Base-by-base conservation (phyloP, 2,329 filamentous ascomycete genomes). In the Phaeoacremonium minimum region DNA sequence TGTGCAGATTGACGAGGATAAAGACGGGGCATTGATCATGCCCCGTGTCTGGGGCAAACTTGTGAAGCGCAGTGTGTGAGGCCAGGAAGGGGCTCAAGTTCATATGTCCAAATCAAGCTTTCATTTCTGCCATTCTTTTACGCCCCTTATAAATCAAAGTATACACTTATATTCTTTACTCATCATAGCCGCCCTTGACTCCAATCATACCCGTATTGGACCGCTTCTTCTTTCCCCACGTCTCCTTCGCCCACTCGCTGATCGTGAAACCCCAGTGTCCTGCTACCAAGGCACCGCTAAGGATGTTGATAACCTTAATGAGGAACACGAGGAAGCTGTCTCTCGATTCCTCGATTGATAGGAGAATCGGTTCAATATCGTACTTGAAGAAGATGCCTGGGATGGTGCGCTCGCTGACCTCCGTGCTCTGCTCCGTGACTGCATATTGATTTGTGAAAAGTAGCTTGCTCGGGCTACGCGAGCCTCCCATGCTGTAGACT, bases 301-400 rank as follows among this genome's bases (percentile, higher is more conserved):
- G 73, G 14, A 97, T 85, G 61, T 98, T 98, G 46, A 97, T 83
- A 34, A 96, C 64, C 56, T 91, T 81, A 46, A 97, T 75, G 30
- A 90, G 43, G 49, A 98, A 78, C 16, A 75, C 71, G 46, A 95
- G 63, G 40, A 95, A 69, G 30, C 85, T 74, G 39, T 83, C 82
- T 54, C 89, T 80, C 53, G 81, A 80, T 66, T 97, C 91, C 43
- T 84, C 83, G 29, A 98, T 83, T 18, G 85, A 83, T 36, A 98
- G 71, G 58, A 93, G 68, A 51, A 98, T 90, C 2, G 93, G 93
- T 70, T 98, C 93, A 50, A 98, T 96, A 58, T 97, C 91, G 66
- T 95, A 98, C 68, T 97, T 98, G 75, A 98, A 87, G 59, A 97
- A 98, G 44, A 98, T 80, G 19, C 93, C 93, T 0, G 93, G 93